Conservation (phyloP, 371 early-diverging fungal genomes). For the Mortierella sp. region DNA sequence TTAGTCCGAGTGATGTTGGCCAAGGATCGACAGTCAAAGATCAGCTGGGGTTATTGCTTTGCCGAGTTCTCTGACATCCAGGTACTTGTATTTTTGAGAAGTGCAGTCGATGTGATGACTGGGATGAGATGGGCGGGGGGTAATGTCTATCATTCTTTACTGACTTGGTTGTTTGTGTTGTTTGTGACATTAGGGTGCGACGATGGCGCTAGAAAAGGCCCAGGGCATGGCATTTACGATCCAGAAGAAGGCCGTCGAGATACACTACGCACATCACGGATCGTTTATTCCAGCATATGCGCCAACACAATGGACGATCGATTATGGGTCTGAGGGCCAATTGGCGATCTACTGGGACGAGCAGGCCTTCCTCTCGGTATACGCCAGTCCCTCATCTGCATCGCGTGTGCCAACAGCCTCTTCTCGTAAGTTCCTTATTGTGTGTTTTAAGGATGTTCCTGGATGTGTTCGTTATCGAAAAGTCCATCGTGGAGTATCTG, state of each 20-base stretch:
- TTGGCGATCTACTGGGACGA: conserved; percentile 56
- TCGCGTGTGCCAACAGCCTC: neutral
- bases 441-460: neutral
- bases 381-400: conserved; percentile 16
- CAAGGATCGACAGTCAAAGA: conserved; percentile 40
- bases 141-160: neutral
- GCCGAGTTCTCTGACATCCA: conserved; percentile 35
- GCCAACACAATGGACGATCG: conserved; percentile 50
- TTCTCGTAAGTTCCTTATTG: conserved; percentile 6
- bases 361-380: conserved; percentile 47
- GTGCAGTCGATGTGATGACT: too few relatives aligned
- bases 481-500: neutral
- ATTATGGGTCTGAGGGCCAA: conserved; percentile 26
- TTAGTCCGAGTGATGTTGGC: conserved; percentile 38
- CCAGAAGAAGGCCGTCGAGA: conserved; percentile 29
- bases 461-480: neutral
- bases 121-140: neutral
- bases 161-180: neutral
- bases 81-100: conserved; percentile 13
- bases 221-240: conserved; percentile 19
- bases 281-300: conserved; percentile 54
- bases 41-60: conserved; percentile 51
- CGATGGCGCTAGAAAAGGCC: conserved; percentile 39
- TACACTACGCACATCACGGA: conserved; percentile 46
- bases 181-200: conserved; percentile 20